Base-by-base conservation (phyloP, 192 early-diverging fungal genomes). In the Phlyctochytrium planicorne region DNA sequence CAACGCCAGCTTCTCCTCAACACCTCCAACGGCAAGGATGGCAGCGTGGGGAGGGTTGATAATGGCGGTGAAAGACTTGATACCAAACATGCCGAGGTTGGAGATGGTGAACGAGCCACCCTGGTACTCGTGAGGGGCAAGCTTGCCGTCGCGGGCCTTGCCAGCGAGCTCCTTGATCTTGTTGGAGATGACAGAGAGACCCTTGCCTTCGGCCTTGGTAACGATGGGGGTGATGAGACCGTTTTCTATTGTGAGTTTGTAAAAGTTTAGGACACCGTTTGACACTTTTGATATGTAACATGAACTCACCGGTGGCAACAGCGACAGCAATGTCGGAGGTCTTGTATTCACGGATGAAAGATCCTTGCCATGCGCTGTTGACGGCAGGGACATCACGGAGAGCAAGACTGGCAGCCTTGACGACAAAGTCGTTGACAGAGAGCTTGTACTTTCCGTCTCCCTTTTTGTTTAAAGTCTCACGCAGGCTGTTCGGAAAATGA, bases 201-300 rank as follows among this genome's bases (percentile, higher is more conserved):
- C 96, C 84, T 90, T 91, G 66, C 82, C 70, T 52, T 98, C 93
- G 60, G 91, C 92, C 53, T 77, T 76, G 63, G 74, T 73, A 40
- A 98, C 89, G 70, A 98, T 98, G 20, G 95, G 95, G 3, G 97
- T 98, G 72, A 98, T 96, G 63, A 98, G 87, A 31, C 97, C 97
- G 63, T 85, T 86, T 24, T 83, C 80, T 70, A 66, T 23, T 6
- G 23, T 23, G 12, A 4, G 14, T 62, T 10, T n/a, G n/a, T n/a
- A n/a, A n/a, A n/a, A n/a, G n/a, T n/a, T n/a, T n/a, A n/a, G n/a
- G 27, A 31, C 34, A 37, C 12, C 40, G 52, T 59, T n/a, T 20
- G 57, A 52, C 52, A 63, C 14, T 14, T 16, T 34, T 14, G 24
- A 16, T 24, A 20, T 60, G 59, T 16, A 52, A 52, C n/a, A 34